Evolutionary conservation across 2,329 filamentous ascomycete genomes (phyloP), one percentile per base, ranked within the genome.

Genomic region (Xylariaceae sp.): DNA sequence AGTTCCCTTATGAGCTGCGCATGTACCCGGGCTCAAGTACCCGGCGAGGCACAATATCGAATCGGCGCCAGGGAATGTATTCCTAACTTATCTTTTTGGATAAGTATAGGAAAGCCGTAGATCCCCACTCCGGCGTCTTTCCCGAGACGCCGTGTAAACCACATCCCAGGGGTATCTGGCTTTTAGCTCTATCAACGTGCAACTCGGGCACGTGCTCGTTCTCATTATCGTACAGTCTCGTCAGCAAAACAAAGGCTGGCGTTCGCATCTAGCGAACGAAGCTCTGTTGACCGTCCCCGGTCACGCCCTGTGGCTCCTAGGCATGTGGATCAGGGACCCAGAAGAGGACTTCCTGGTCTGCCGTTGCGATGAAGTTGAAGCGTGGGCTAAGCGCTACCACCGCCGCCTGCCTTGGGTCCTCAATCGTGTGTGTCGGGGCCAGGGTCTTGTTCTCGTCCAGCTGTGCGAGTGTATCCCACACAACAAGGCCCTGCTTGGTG

Each of bases 301-400:
- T 30, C 12, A 15, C 18, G 7, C 10, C 30, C 5, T 26, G 5
- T 26, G 26, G 44, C 22, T 57, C 15, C 58, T 70, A 82, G 7
- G 74, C 72, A 63, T 81, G 76, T 41, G 83, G 80, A 67, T 90
- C 87, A 1, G 88, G 88, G 34, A 89, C 70, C 87, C 88, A 92
- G 63, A 92, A 89, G 18, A 89, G 72, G 56, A 90, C 75, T 50
- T 96, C 91, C 66, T 87, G 87, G 64, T 97, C 92, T 3, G 90
- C 94, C 42, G 87, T 94, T 8, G 90, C 92, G 61, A 97, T 80
- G 75, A 96, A 85, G 71, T 97, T 96, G 71, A 87, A 94, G 47
- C 92, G 81, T 22, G 92, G 94, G 68, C 96, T 97, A 69, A 91
- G 94, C 19, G 88, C 89, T 40, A 96, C 78, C 12, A 95, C 80